phyloP scores from a whole-genome alignment of 441 rosid genomes.

The Arabidopsis hybrid region DNA sequence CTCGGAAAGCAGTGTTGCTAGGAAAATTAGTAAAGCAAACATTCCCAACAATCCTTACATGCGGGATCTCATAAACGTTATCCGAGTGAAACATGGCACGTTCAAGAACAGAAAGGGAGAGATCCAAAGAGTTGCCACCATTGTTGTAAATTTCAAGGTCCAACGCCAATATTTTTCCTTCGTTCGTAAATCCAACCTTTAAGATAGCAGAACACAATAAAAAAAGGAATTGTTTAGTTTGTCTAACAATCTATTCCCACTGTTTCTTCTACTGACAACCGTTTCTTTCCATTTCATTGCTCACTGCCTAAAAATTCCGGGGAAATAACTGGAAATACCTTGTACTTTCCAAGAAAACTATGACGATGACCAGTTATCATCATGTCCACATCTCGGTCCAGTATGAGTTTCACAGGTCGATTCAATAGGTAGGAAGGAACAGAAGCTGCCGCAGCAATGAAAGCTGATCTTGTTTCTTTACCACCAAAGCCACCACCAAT shows the following conservation, averaged over 20 bases:
- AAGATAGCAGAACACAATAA: slow-evolving; percentile 1
- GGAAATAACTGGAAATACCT: slow-evolving; percentile 54
- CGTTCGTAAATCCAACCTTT: slow-evolving; percentile 91
- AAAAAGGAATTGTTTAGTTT: background rate
- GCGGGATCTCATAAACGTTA: slow-evolving; percentile 91
- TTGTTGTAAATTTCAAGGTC: slow-evolving; percentile 90
- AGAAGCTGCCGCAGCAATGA: slow-evolving; percentile 80
- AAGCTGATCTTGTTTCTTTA: slow-evolving; percentile 90
- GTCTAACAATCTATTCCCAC: background rate
- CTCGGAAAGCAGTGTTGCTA: slow-evolving; percentile 96
- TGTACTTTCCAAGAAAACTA: slow-evolving; percentile 93
- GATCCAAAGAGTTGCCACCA: slow-evolving; percentile 92
- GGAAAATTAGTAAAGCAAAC: slow-evolving; percentile 95
- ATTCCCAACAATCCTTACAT: slow-evolving; percentile 71
- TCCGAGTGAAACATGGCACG: slow-evolving; percentile 96
- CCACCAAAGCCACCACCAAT: slow-evolving; percentile 99
- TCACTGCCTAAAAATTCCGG: background rate
- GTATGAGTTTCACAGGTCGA: slow-evolving; percentile 80
- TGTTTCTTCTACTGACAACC: slow-evolving; percentile 6
- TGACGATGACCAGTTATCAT: slow-evolving; percentile 96
- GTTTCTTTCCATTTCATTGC: background rate
- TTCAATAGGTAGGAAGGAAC: slow-evolving; percentile 87
- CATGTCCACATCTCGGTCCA: slow-evolving; percentile 95
- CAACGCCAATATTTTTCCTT: slow-evolving; percentile 84
- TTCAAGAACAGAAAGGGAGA: slow-evolving; percentile 84